These are phyloP conservation scores for Candida ipomoeae DNA, from an alignment of 805 yeast genomes.

Conservation along the genomic window DNA sequence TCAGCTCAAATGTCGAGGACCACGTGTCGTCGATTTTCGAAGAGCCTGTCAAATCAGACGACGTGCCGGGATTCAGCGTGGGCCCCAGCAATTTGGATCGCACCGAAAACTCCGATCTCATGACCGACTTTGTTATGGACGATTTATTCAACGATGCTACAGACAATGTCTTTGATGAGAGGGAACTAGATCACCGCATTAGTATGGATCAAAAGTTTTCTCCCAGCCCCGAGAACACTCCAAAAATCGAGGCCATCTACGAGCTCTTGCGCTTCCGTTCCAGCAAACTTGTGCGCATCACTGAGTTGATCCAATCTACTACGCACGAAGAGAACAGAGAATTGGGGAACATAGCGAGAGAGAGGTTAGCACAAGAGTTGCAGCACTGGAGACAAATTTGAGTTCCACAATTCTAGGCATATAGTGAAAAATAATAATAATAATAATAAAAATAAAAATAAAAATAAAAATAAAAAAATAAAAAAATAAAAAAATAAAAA, in stretches of 20 bases:
- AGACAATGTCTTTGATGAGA: constrained; percentile 14
- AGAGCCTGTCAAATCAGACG: constrained; percentile 4
- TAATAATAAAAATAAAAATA: no score
- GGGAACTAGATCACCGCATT: neutral
- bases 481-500: no score
- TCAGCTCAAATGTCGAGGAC: constrained; percentile 10
- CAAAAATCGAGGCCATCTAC: neutral
- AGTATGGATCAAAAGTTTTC: neutral
- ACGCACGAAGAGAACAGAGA: neutral
- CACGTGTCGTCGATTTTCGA: constrained; percentile 16
- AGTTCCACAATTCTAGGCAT: neutral
- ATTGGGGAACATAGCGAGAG: neutral
- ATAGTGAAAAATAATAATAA: no score
- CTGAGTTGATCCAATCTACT: neutral
- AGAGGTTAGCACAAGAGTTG: neutral
- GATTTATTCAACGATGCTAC: constrained; percentile 18
- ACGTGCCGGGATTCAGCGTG: neutral
- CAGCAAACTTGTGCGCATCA: constrained; percentile 1
- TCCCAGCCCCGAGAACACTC: neutral
- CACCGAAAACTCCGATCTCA: constrained; percentile 5
- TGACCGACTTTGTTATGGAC: constrained; percentile 18
- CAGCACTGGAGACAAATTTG: neutral
- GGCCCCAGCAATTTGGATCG: neutral
- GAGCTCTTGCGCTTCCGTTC: neutral
- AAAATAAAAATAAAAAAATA: no score